A percentile compares a stretch with the other conserved stretches of the same genome.
Conservation (phyloP, 768 basidiomycete genomes). For the Suillus variegatus region DNA sequence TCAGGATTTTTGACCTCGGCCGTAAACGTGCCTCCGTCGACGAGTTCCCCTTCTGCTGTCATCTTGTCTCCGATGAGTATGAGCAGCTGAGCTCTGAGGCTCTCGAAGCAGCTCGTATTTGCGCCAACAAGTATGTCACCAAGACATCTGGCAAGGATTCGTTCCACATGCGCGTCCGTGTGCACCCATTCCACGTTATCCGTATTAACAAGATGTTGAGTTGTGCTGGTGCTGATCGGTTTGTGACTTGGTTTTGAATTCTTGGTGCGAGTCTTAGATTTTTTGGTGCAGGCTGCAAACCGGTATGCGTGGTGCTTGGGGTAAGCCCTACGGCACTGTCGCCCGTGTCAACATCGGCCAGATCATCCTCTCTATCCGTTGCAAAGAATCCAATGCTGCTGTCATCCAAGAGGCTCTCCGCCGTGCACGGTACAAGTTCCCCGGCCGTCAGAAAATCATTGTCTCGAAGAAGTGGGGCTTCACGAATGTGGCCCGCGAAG, state of each 20-base stretch:
- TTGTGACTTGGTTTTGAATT: conserved; percentile 25
- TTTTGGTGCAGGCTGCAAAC: conserved; percentile 69
- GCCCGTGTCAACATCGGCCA: conserved; percentile 98
- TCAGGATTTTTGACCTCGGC: conserved; percentile 95
- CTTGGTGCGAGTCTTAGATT: background rate
- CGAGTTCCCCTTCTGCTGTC: conserved; percentile 97
- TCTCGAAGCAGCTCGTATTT: conserved; percentile 97
- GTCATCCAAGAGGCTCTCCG: conserved; percentile 98
- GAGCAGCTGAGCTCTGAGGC: conserved; percentile 97
- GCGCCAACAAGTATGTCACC: conserved; percentile 99
- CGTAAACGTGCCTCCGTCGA: conserved; percentile 97
- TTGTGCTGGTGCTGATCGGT: conserved; percentile 98
- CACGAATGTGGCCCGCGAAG: conserved; percentile 89
- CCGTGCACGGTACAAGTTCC: conserved; percentile 99
- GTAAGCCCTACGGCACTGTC: conserved; percentile 97
- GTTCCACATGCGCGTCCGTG: conserved; percentile 97
- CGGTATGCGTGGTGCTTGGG: conserved; percentile 99
- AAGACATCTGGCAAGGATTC: conserved; percentile 99
- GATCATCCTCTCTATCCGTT: conserved; percentile 90
- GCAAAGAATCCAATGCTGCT: conserved; percentile 83
- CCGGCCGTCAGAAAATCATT: conserved; percentile 96
- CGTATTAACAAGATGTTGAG: conserved; percentile 99
- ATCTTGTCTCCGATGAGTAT: conserved; percentile 97
- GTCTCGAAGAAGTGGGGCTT: conserved; percentile 99
- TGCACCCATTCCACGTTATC: conserved; percentile 98